Evolutionary conservation across 768 basidiomycete species (phyloP), one percentile per base, ranked within the genome.

Genomic region (Boletus coccyginus): DNA sequence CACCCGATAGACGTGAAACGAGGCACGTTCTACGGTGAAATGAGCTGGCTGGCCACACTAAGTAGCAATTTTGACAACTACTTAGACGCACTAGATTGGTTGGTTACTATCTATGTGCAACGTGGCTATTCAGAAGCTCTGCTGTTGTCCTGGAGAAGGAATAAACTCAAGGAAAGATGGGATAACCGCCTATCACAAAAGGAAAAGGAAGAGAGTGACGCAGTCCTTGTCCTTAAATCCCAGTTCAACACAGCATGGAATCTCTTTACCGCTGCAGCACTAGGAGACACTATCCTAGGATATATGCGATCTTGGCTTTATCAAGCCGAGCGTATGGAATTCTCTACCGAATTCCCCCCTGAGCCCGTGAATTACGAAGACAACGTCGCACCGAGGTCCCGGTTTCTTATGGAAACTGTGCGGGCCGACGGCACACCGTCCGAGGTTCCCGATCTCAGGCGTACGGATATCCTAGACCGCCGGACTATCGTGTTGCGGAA

Each of bases 21-120:
- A 43, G 61, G 58, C 0, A 62, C 54, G 0, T 60, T 60, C 17
- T 14, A 7, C 0, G 49, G 59, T 24, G 56, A 60, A 12, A 57
- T 60, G 56, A 7, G 2, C 0, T 40, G 45, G 0, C 21, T 60
- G 0, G 33, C 59, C 33, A 57, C 44, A 0, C 33, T 60, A 0
- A 36, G 55, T 53, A 57, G 55, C 27, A 21, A 3, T 0, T 2
- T 0, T 0, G 46, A 59, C 0, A 5, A 49, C 14, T 55, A 55
- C 19, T 12, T 3, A 1, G 32, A 35, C 0, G 17, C 32, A 1
- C 0, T 35, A 2, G 7, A 42, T 0, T 29, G 19, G 9, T 14
- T 54, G 12, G 40, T 36, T 10, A n/a, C 53, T 19, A 12, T 54
- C 4, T 54, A 54, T 33, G 17, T 9, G 14, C 13, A 29, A 7